phyloP scores from a whole-genome alignment of 2,329 filamentous ascomycete species.

The Fusarium concolor region DNA sequence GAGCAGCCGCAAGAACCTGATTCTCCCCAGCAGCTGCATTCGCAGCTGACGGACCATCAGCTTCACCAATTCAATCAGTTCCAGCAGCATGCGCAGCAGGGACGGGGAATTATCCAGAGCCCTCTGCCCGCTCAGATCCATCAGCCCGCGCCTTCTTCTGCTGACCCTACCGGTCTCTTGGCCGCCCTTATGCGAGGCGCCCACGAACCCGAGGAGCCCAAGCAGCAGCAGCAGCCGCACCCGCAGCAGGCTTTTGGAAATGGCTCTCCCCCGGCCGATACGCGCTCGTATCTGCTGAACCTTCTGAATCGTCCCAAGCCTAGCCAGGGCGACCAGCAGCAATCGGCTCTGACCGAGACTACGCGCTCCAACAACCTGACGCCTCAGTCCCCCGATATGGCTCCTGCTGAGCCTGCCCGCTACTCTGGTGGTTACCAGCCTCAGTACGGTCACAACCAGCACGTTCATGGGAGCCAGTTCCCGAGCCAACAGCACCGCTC shows the following conservation, averaged over 20 bases:
- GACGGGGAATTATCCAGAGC: slow-evolving; percentile 36
- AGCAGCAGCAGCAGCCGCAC: slow-evolving; percentile 42
- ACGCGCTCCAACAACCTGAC: slow-evolving; percentile 59
- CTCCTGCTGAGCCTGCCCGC: slow-evolving; percentile 44
- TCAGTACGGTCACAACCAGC: slow-evolving; percentile 39
- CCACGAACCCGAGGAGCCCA: slow-evolving; percentile 60
- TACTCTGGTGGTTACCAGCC: slow-evolving; percentile 49
- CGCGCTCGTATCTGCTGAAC: slow-evolving; percentile 87
- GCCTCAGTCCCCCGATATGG: slow-evolving; percentile 56
- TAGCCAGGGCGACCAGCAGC: slow-evolving; percentile 65
- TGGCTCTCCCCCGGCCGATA: slow-evolving; percentile 71
- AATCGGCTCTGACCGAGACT: slow-evolving; percentile 54
- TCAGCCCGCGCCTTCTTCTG: slow-evolving; percentile 66
- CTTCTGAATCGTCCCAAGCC: slow-evolving; percentile 84
- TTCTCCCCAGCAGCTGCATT: slow-evolving; percentile 39
- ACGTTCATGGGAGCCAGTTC: slow-evolving; percentile 42
- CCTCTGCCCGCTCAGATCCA: slow-evolving; percentile 59
- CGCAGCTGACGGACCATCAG: slow-evolving; percentile 45
- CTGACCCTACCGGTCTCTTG: slow-evolving; percentile 68
- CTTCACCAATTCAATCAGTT: slow-evolving; percentile 45
- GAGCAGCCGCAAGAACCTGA: slow-evolving; percentile 33
- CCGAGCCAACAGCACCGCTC: slow-evolving; percentile 43
- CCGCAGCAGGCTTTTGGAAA: slow-evolving; percentile 57
- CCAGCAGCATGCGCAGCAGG: slow-evolving; percentile 45
- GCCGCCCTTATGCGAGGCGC: slow-evolving; percentile 71